Conservation (phyloP, 768 basidiomycete genomes). For the Lentinula guzmanii region DNA sequence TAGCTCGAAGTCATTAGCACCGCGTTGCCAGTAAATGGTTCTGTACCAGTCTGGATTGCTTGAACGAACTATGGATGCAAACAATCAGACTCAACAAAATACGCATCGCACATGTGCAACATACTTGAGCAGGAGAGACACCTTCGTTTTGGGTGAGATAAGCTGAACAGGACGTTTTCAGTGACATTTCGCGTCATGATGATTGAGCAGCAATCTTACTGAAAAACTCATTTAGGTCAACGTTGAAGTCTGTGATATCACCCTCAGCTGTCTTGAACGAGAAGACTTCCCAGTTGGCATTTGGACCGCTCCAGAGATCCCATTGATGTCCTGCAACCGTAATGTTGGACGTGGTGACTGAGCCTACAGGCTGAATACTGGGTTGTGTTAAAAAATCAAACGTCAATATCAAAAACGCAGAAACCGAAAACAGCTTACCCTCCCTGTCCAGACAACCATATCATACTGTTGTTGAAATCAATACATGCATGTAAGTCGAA, state of each 20-base stretch:
- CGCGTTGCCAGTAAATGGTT: conserved; percentile 47
- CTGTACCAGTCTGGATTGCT: conserved; percentile 49
- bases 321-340: conserved; percentile 44
- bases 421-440: conserved; percentile 26
- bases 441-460: conserved; percentile 53
- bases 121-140: conserved; percentile 41
- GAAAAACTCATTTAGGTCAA: conserved; percentile 51
- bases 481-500: background rate
- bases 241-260: conserved; percentile 44
- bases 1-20: conserved; percentile 34
- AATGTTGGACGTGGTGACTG: conserved; percentile 34
- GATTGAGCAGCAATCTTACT: conserved; percentile 23
- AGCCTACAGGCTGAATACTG: conserved; percentile 54
- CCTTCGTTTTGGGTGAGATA: conserved; percentile 42
- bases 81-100: background rate
- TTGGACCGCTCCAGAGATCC: conserved; percentile 52
- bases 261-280: conserved; percentile 47
- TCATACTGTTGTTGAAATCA: conserved; percentile 33
- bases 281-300: conserved; percentile 48
- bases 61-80: conserved; percentile 36
- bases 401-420: background rate
- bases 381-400: background rate
- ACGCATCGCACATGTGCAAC: background rate
- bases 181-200: background rate
- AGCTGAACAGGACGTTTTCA: conserved; percentile 19